Evolutionary conservation across 2,329 filamentous ascomycete species (phyloP).

Genomic region (Diplodia mutila): DNA sequence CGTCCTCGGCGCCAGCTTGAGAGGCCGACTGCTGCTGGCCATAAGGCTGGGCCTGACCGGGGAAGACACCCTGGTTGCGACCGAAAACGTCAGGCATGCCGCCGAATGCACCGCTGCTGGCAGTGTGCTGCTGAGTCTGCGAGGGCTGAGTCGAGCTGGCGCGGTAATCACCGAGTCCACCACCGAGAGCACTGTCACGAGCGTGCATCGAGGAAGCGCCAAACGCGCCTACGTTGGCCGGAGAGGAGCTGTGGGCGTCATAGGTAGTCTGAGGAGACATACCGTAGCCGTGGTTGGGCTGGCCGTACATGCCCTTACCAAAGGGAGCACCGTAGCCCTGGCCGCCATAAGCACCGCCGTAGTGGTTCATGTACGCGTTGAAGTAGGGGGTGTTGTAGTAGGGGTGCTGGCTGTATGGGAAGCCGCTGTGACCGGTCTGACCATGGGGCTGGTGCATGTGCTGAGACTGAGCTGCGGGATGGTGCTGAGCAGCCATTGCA

Average conservation of each 20-base stretch:
- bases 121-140: conserved; percentile 57
- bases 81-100: conserved; percentile 64
- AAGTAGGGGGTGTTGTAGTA: conserved; percentile 66
- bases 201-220: conserved; percentile 52
- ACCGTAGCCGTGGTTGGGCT: conserved; percentile 62
- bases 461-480: conserved; percentile 51
- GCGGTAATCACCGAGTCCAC: conserved; percentile 63
- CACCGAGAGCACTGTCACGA: conserved; percentile 50
- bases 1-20: conserved; percentile 55
- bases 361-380: conserved; percentile 66
- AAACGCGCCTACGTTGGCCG: conserved; percentile 62
- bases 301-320: conserved; percentile 65
- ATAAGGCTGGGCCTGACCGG: conserved; percentile 53
- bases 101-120: conserved; percentile 54
- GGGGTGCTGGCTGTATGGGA: conserved; percentile 55
- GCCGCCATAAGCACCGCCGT: conserved; percentile 57
- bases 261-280: conserved; percentile 60
- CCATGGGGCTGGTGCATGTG: conserved; percentile 55
- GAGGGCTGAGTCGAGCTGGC: conserved; percentile 61
- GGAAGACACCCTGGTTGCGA: conserved; percentile 61
- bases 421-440: conserved; percentile 46
- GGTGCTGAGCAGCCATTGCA: conserved; percentile 60
- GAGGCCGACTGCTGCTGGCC: conserved; percentile 56
- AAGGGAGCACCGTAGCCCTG: conserved; percentile 55
- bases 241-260: conserved; percentile 66